Evolutionary conservation across 2,329 filamentous ascomycete species (phyloP).

Genomic region (Aspergillus sergii): DNA sequence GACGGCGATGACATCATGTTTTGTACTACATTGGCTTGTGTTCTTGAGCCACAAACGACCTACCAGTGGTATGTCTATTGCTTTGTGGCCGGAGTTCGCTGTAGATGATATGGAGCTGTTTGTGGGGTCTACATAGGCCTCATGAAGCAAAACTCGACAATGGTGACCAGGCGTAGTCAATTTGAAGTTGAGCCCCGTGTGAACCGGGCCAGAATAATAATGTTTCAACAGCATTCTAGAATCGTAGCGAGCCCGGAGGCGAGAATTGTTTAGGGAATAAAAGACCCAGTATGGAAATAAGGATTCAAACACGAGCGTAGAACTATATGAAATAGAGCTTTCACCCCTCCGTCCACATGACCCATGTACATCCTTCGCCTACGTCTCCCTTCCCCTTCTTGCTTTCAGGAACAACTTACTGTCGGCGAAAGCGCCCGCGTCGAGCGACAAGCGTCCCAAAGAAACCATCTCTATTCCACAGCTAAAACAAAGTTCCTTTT

Average conservation of each 20-base stretch:
- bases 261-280: constrained; percentile 18
- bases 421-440: constrained; percentile 20
- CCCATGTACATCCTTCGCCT: constrained; percentile 25
- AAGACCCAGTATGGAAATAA: constrained; percentile 25
- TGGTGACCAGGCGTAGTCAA: neutral
- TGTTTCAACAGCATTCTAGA: constrained; percentile 11
- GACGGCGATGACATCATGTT: constrained; percentile 13
- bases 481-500: constrained; percentile 44
- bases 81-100: neutral
- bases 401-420: constrained; percentile 18
- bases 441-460: constrained; percentile 27
- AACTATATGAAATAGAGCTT: constrained; percentile 28
- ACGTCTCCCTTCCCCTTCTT: constrained; percentile 17
- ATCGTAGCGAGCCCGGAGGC: constrained; percentile 18
- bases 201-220: constrained; percentile 10
- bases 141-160: neutral
- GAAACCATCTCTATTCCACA: constrained; percentile 43
- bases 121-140: neutral
- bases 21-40: neutral
- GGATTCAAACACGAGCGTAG: constrained; percentile 26
- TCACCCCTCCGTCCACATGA: constrained; percentile 24
- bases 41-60: neutral
- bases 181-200: neutral
- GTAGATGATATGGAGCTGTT: neutral
- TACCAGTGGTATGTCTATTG: neutral